phyloP scores from a whole-genome alignment of 257 asterid species.

The Verbascum thapsus region DNA sequence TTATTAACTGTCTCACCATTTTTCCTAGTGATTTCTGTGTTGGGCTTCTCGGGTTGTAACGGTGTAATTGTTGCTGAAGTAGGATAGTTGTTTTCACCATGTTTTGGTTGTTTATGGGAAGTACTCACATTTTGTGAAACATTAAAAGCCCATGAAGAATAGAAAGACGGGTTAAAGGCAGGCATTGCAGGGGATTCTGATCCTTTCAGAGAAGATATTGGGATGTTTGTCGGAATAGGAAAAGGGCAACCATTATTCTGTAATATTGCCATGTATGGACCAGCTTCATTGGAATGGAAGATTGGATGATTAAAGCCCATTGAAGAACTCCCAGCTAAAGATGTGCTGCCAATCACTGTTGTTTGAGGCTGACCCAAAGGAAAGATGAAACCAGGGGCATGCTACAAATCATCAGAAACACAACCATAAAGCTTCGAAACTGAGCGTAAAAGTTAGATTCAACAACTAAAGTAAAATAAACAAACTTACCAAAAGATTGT shows the following conservation, averaged over 20 bases:
- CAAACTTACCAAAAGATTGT: slow-evolving; percentile 46
- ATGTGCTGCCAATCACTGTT: slow-evolving; percentile 29
- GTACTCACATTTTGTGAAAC: slow-evolving; percentile 33
- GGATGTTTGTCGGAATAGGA: slow-evolving; percentile 41
- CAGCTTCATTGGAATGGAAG: slow-evolving; percentile 40
- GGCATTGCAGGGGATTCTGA: slow-evolving; percentile 38
- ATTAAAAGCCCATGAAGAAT: slow-evolving; percentile 37
- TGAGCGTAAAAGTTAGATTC: slow-evolving; percentile 3
- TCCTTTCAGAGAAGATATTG: slow-evolving; percentile 35
- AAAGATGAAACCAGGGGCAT: slow-evolving; percentile 39
- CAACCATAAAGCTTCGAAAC: slow-evolving; percentile 10
- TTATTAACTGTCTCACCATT: slow-evolving; percentile 23
- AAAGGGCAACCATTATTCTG: slow-evolving; percentile 42
- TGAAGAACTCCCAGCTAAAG: slow-evolving; percentile 36
- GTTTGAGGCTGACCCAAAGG: slow-evolving; percentile 44
- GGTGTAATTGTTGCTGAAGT: slow-evolving; percentile 20
- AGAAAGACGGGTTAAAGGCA: slow-evolving; percentile 39
- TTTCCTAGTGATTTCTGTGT: slow-evolving; percentile 24
- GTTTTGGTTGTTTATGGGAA: slow-evolving; percentile 35
- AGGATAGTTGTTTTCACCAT: slow-evolving; percentile 28
- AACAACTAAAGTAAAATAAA: slow-evolving; percentile 6
- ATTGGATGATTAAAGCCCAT: slow-evolving; percentile 36
- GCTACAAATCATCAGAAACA: slow-evolving; percentile 34
- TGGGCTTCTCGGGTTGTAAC: slow-evolving; percentile 33
- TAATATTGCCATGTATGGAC: slow-evolving; percentile 43